Base-by-base conservation (phyloP, 1,284 basidiomycete genomes). In the Pterula multifida region DNA sequence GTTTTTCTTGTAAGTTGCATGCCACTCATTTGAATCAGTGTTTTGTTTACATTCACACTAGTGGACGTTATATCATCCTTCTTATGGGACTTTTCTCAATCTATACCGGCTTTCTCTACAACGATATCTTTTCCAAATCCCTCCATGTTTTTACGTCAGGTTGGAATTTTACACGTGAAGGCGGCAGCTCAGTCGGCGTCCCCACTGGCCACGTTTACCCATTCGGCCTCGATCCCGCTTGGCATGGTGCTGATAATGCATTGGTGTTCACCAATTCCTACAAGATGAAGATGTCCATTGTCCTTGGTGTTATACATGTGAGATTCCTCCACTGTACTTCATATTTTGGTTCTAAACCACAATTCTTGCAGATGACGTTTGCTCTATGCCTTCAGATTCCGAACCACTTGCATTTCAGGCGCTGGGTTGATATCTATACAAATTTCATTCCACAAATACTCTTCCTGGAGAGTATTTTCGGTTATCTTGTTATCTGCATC, bases 261-360 rank as follows among this genome's bases (percentile, higher is more conserved):
- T 76, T 99, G 53, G 84, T 98, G 51, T 98, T 98, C 66, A 90
- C 88, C 55, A 98, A 98, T 68, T 98, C 94, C 51, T 94, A 96
- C 76, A 99, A 98, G 83, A 99, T 99, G 96, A 98, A 99, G 75
- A 94, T 98, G 92, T 91, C 92, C 15, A 87, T 99, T 63, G 82
- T 98, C 50, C 71, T 98, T 52, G 96, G 96, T 68, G 95, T 98
- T 56, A 87, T 90, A 57, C 96, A 98, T 66, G 92, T 95, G 67
- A 55, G 87, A 72, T 23, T 42, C 39, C 39, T 42, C 6, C n/a
- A 11, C 4, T 17, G 39, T 17, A 17, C 39, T 36, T 49, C 55
- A n/a, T n/a, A n/a, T n/a, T n/a, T n/a, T n/a, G n/a, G n/a, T n/a
- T n/a, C n/a, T n/a, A n/a, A n/a, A n/a, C n/a, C n/a, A n/a, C n/a